Evolutionary conservation across 2,329 filamentous ascomycete species (phyloP).

Genomic region (Drechslerella stenobrocha): DNA sequence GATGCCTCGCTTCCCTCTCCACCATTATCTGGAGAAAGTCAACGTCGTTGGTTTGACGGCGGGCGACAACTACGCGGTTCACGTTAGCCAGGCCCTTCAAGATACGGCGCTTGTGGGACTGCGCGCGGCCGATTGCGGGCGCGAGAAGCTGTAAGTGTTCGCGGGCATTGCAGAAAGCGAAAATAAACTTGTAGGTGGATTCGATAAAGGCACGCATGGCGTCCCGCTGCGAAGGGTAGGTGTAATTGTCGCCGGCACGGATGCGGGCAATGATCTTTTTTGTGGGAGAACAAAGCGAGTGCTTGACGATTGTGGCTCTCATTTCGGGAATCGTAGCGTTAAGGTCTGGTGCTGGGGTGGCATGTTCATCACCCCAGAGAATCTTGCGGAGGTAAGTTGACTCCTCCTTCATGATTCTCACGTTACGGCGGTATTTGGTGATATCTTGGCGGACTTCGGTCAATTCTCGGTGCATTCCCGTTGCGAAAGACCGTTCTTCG

Average conservation of each 20-base stretch:
- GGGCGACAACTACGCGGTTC: too few species aligned
- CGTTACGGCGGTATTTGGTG: neutral
- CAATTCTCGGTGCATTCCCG: neutral
- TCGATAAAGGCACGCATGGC: neutral
- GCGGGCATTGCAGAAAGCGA: neutral
- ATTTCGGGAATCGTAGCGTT: neutral
- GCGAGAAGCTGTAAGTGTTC: neutral
- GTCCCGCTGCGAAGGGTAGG: neutral
- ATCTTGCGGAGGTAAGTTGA: neutral
- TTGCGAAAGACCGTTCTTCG: neutral
- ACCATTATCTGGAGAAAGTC: too few species aligned
- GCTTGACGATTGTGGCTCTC: neutral
- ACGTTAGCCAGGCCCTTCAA: too few species aligned
- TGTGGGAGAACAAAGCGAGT: neutral
- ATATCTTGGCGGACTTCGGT: neutral
- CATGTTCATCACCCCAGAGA: too few species aligned
- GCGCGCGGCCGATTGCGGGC: neutral
- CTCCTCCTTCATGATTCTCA: neutral
- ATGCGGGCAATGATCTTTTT: neutral
- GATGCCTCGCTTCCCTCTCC: too few species aligned
- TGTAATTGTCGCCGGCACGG: neutral
- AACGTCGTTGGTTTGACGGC: too few species aligned
- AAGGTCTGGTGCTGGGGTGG: too few species aligned
- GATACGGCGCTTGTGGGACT: neutral
- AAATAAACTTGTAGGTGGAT: neutral